phyloP scores from a whole-genome alignment of 768 basidiomycete species.

The Coprinopsis marcescibilis region DNA sequence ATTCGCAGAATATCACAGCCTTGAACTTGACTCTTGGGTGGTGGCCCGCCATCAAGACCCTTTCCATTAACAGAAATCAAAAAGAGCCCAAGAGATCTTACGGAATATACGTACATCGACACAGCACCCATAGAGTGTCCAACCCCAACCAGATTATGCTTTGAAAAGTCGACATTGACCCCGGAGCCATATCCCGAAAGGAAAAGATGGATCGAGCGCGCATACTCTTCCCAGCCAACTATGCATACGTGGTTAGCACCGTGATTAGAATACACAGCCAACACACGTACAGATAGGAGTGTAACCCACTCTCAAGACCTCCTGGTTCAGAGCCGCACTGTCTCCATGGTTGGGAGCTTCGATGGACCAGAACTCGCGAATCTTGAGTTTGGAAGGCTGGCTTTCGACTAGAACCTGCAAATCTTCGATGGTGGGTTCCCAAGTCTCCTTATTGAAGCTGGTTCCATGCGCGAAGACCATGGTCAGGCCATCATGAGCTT shows the following conservation, averaged over 20 bases:
- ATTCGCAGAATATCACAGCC: slow-evolving; percentile 39
- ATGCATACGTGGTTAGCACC: background rate
- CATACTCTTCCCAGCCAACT: slow-evolving; percentile 55
- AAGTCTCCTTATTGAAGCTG: slow-evolving; percentile 54
- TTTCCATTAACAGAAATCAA: slow-evolving; percentile 14
- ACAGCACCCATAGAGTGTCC: slow-evolving; percentile 54
- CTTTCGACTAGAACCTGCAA: slow-evolving; percentile 27
- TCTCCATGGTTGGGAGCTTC: slow-evolving; percentile 55
- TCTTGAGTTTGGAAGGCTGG: slow-evolving; percentile 19
- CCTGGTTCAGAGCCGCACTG: slow-evolving; percentile 42
- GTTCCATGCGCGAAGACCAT: slow-evolving; percentile 49
- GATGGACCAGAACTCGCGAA: slow-evolving; percentile 45
- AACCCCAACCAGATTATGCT: slow-evolving; percentile 42
- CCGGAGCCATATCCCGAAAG: slow-evolving; percentile 43
- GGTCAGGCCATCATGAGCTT: slow-evolving; percentile 37
- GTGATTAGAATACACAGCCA: background rate
- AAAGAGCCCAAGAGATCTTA: background rate
- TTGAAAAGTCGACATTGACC: slow-evolving; percentile 42
- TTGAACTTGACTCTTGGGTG: slow-evolving; percentile 32
- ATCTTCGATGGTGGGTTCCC: slow-evolving; percentile 50
- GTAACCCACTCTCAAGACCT: slow-evolving; percentile 34
- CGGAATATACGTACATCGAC: slow-evolving; percentile 29
- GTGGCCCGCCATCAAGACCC: slow-evolving; percentile 37
- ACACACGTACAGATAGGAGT: slow-evolving; percentile 33
- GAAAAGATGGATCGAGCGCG: slow-evolving; percentile 40